Evolutionary conservation across 495 filamentous ascomycete genomes (phyloP).

Genomic region (Aspergillus diversus): DNA sequence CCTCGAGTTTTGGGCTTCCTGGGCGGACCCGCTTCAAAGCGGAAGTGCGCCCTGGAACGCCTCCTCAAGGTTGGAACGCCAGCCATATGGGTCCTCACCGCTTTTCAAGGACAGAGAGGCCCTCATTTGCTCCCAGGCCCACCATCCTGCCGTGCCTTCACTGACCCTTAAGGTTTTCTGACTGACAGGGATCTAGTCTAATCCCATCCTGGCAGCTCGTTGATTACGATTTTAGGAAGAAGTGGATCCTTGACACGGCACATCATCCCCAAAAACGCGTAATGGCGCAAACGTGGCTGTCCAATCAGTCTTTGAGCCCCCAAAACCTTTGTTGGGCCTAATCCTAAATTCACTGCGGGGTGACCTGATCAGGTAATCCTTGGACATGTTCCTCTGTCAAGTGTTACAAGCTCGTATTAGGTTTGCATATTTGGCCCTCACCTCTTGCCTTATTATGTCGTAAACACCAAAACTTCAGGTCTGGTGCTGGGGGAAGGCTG

Average conservation of each 20-base stretch:
- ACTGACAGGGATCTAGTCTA: slow-evolving; percentile 25
- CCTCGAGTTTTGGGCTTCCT: neutral
- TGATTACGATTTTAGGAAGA: slow-evolving; percentile 21
- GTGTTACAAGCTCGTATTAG: slow-evolving; percentile 11
- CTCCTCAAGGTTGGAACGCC: neutral
- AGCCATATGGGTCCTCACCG: slow-evolving; percentile 24
- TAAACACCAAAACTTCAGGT: too few species aligned
- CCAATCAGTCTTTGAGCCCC: slow-evolving; percentile 18
- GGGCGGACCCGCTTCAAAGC: slow-evolving; percentile 3
- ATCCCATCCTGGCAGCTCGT: slow-evolving; percentile 30
- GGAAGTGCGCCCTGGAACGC: neutral
- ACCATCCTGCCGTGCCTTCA: slow-evolving; percentile 12
- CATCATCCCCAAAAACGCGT: slow-evolving; percentile 36
- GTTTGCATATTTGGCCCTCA: neutral
- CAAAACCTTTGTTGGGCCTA: slow-evolving; percentile 15
- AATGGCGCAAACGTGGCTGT: slow-evolving; percentile 13
- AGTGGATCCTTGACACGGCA: slow-evolving; percentile 28
- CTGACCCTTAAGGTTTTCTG: slow-evolving; percentile 19
- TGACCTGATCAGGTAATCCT: slow-evolving; percentile 25
- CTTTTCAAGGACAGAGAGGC: slow-evolving; percentile 16
- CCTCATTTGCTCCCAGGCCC: slow-evolving; percentile 22
- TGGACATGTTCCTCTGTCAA: neutral
- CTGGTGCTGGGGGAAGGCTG: neutral
- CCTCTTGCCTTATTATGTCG: neutral
- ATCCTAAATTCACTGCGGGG: slow-evolving; percentile 28